Conservation (phyloP, 2,329 filamentous ascomycete genomes). For the Aspergillus aculeatinus region DNA sequence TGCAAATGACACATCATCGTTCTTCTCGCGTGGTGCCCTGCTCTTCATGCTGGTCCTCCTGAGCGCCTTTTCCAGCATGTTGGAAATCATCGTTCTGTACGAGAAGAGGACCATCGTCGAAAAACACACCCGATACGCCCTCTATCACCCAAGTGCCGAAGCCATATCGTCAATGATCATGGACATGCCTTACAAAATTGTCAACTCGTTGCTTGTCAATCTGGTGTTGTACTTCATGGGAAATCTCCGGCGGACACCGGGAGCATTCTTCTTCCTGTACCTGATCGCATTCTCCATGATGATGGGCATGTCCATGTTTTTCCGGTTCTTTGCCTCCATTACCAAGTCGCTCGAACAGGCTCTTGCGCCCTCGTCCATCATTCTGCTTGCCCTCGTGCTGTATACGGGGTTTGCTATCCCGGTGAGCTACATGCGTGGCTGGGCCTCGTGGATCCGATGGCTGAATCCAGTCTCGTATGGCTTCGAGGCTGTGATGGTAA, state of each 20-base stretch:
- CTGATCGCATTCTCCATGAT: conserved; percentile 71
- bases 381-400: conserved; percentile 41
- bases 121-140: conserved; percentile 21
- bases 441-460: conserved; percentile 79
- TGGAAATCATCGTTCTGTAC: conserved; percentile 51
- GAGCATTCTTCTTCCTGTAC: conserved; percentile 79
- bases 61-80: conserved; percentile 73
- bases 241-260: conserved; percentile 69
- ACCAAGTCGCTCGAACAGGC: conserved; percentile 63
- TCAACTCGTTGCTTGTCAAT: conserved; percentile 72
- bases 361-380: conserved; percentile 51
- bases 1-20: conserved; percentile 61
- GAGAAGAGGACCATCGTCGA: conserved; percentile 20
- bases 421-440: conserved; percentile 63
- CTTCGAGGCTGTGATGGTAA: conserved; percentile 78
- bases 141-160: conserved; percentile 21
- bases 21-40: conserved; percentile 72
- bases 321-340: conserved; percentile 71
- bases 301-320: conserved; percentile 77
- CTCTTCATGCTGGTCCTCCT: conserved; percentile 82
- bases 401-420: conserved; percentile 47
- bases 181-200: conserved; percentile 68
- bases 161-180: conserved; percentile 13
- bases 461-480: conserved; percentile 75
- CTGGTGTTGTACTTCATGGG: conserved; percentile 80